Base-by-base conservation (phyloP, 345 rosid genomes). In the Sonneratia caseolaris region DNA sequence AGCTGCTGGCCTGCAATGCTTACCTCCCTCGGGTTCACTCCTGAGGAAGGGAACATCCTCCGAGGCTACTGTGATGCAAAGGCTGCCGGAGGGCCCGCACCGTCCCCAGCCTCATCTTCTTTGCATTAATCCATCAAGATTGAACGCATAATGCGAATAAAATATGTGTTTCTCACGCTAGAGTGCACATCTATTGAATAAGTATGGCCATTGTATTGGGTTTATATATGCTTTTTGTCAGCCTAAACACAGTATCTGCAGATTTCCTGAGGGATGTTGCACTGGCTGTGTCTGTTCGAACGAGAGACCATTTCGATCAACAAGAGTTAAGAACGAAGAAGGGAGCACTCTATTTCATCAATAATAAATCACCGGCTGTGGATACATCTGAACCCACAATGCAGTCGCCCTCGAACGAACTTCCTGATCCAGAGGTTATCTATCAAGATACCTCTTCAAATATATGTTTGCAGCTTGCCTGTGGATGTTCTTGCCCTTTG, bases 1-100 rank as follows among this genome's bases (percentile, higher is more conserved):
- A 74, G 80, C 27, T 93, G 97, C 74, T 93, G 97, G 98, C 98
- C 97, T 1, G 79, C 89, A 0, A 88, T 92, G 97, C 87, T 91
- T 24, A 80, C 86, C 53, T 86, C 97, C 37, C 81, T 87, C 4
- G 92, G 97, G 0, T 88, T 91, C 75, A 84, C 91, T 0, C 40
- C 82, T 0, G 84, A 84, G 68, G 89, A 91, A 79, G 83, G 87
- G 40, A 82, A 79, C 47, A 74, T 90, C 42, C 86, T 92, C 5
- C 75, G 79, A 45, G 89, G 87, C 36, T 93, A 84, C 62, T 91
- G 97, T 35, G 90, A 88, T 70, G 78, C 79, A 21, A 71, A 73
- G 48, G 37, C 78, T 32, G 77, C 74, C 69, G 70, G 24, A 18
- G 68, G 40, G 5, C 76, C 78, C 79, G 70, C 37, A 72, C 81